Conservation (phyloP, 2,329 filamentous ascomycete genomes). For the Bipolaris victoriae region DNA sequence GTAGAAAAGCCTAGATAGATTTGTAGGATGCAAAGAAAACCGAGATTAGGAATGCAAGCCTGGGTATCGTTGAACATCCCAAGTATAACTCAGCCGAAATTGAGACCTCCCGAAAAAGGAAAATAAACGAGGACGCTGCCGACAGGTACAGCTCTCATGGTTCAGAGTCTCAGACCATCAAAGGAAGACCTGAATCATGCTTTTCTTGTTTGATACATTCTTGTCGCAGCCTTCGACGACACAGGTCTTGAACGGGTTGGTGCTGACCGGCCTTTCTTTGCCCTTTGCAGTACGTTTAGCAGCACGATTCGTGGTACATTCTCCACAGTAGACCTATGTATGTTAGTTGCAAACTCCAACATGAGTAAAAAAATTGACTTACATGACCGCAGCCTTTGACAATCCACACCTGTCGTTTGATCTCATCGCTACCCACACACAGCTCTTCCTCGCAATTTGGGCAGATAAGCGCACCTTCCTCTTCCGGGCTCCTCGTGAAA, state of each 20-base stretch:
- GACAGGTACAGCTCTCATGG: background rate
- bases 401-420: slow-evolving; percentile 89
- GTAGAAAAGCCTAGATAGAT: background rate
- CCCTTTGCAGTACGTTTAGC: slow-evolving; percentile 48
- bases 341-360: background rate
- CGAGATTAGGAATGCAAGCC: slow-evolving; percentile 4
- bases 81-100: slow-evolving; percentile 6
- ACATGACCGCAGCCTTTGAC: slow-evolving; percentile 92
- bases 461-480: slow-evolving; percentile 78
- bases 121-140: background rate
- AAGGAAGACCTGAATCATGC: slow-evolving; percentile 53
- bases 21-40: slow-evolving; percentile 4
- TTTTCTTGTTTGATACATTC: slow-evolving; percentile 38
- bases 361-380: slow-evolving; percentile 44
- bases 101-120: background rate
- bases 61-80: slow-evolving; percentile 20
- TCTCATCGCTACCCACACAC: slow-evolving; percentile 69
- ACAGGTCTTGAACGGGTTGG: slow-evolving; percentile 53
- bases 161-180: slow-evolving; percentile 17
- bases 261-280: slow-evolving; percentile 42
- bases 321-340: slow-evolving; percentile 60
- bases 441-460: slow-evolving; percentile 87
- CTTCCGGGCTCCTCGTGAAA: slow-evolving; percentile 77
- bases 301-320: slow-evolving; percentile 54
- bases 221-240: slow-evolving; percentile 54